These are phyloP conservation scores for Lactarius tabidus DNA, from an alignment of 768 basidiomycete species.

Conservation along the genomic window DNA sequence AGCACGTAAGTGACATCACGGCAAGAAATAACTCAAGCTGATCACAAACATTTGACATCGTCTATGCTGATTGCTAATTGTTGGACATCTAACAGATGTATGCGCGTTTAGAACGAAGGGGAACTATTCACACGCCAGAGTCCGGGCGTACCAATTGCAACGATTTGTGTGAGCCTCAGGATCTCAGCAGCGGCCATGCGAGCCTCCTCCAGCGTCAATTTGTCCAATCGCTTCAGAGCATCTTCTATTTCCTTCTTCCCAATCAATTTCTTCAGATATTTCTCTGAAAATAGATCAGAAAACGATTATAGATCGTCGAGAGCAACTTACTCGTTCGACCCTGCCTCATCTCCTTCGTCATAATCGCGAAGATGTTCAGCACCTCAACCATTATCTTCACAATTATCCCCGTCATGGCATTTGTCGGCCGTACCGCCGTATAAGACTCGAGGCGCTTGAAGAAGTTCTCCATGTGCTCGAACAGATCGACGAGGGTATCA, in stretches of 20 bases:
- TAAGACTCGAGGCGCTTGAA: not conserved
- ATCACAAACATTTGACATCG: not conserved
- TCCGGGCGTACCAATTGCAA: not conserved
- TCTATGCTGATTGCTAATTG: too few relatives aligned
- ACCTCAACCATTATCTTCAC: not conserved
- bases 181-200: not conserved
- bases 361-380: not conserved
- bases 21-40: not conserved
- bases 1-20: not conserved
- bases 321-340: not conserved
- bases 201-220: not conserved
- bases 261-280: not conserved
- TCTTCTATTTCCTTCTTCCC: not conserved
- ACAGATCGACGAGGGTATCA: not conserved
- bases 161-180: not conserved
- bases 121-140: too few relatives aligned
- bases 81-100: not conserved
- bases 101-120: not conserved
- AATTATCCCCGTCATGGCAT: not conserved
- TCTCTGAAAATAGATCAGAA: not conserved
- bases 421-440: not conserved
- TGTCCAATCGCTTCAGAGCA: not conserved
- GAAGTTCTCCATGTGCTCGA: not conserved
- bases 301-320: not conserved
- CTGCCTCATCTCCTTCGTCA: not conserved